A percentile compares a stretch with the other conserved stretches of the same genome.
These are phyloP conservation scores for Saccharomyces jurei DNA, from an alignment of 805 yeast genomes.

Conservation along the genomic window DNA sequence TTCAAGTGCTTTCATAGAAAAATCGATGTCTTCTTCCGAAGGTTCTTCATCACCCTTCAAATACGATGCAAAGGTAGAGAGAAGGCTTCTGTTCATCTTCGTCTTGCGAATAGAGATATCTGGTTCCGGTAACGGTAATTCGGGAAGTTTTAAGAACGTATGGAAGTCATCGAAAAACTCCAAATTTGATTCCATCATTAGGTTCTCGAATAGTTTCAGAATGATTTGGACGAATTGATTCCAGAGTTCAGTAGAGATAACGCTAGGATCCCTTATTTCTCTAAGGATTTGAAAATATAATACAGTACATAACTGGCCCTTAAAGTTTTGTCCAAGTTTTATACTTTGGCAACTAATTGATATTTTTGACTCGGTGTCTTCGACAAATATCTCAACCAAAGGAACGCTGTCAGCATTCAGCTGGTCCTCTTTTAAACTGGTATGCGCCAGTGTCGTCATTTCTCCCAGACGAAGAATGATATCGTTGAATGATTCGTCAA, in stretches of 20 bases:
- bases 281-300: constrained; percentile 70
- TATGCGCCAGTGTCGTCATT: constrained; percentile 1
- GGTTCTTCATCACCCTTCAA: constrained; percentile 93
- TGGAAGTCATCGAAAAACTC: constrained; percentile 50
- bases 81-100: constrained; percentile 63
- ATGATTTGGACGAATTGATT: constrained; percentile 48
- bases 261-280: constrained; percentile 42
- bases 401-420: constrained; percentile 30
- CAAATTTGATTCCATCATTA: constrained; percentile 55
- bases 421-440: constrained; percentile 10
- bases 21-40: constrained; percentile 83
- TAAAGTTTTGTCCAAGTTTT: constrained; percentile 78
- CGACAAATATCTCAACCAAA: constrained; percentile 35
- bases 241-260: constrained; percentile 43
- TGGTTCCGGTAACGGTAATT: constrained; percentile 55
- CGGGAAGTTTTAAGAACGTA: constrained; percentile 40
- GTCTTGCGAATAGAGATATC: constrained; percentile 53
- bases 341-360: constrained; percentile 76
- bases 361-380: constrained; percentile 44
- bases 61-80: constrained; percentile 84
- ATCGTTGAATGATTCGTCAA: constrained; percentile 47
- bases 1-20: constrained; percentile 71
- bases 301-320: constrained; percentile 81
- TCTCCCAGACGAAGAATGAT: constrained; percentile 34
- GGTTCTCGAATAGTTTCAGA: constrained; percentile 58